These are phyloP conservation scores for Colletotrichum musicola DNA, from an alignment of 2,329 filamentous ascomycete genomes.

Conservation along the genomic window DNA sequence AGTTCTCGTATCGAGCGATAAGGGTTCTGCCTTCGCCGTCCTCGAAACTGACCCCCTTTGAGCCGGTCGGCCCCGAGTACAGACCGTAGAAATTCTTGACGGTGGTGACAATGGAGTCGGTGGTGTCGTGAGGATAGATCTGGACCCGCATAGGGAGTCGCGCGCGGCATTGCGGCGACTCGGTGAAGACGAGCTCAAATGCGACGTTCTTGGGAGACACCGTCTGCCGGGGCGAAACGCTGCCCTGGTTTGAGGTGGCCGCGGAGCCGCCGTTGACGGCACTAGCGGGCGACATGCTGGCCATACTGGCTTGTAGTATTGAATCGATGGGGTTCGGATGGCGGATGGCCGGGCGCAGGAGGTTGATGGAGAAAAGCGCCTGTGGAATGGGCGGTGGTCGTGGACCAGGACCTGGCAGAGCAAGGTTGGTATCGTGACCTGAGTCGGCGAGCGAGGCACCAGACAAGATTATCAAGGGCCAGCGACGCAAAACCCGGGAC, in stretches of 20 bases:
- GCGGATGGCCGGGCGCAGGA: constrained; percentile 42
- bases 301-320: constrained; percentile 52
- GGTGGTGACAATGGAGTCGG: constrained; percentile 96
- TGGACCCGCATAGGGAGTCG: constrained; percentile 88
- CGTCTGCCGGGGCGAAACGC: constrained; percentile 60
- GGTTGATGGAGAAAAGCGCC: constrained; percentile 38
- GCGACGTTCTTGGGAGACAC: constrained; percentile 78
- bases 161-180: constrained; percentile 76
- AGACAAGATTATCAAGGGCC: constrained; percentile 44
- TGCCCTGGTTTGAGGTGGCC: constrained; percentile 56
- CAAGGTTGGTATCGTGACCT: constrained; percentile 30
- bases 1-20: constrained; percentile 97
- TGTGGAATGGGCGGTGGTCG: constrained; percentile 35
- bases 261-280: constrained; percentile 48
- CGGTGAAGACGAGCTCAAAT: constrained; percentile 80
- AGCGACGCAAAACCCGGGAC: constrained; percentile 32
- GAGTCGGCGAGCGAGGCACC: constrained; percentile 21
- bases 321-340: constrained; percentile 45
- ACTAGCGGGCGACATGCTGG: constrained; percentile 61
- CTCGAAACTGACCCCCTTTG: constrained; percentile 93
- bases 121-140: constrained; percentile 95
- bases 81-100: constrained; percentile 99
- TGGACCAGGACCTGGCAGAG: constrained; percentile 14
- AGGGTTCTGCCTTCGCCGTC: constrained; percentile 89
- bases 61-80: constrained; percentile 78